Base-by-base conservation (phyloP, 1,284 basidiomycete species). In the Leccinum variabile region DNA sequence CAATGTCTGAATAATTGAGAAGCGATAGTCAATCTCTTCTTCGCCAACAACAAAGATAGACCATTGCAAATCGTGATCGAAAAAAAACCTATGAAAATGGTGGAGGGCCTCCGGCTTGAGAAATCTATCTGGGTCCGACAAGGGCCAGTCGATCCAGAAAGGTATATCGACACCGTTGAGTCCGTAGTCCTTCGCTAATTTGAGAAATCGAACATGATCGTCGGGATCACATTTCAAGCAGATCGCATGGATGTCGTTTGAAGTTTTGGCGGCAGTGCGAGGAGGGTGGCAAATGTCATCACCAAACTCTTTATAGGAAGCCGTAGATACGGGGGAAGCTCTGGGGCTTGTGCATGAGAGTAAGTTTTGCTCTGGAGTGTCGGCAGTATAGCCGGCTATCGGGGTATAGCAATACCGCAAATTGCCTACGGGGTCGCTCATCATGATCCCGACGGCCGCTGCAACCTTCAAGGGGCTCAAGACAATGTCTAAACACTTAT, bases 41-140 rank as follows among this genome's bases (percentile, higher is more conserved):
- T 33, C 9, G 30, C 44, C 32, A 3, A 58, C 13, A 35, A 35
- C 18, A 1, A n/a, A 5, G 5, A 58, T 49, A 7, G 32, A 58
- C 46, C 57, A 58, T 16, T 58, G 46, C 14, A 58, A 58, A 58
- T 58, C 33, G 2, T 53, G 52, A 16, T 53, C 52, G 16, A 53
- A 53, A n/a, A 32, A 32, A 53, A 53, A 53, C 14, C 41, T 14
- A 13, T 44, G 41, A n/a, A 44, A 44, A 44, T 44, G 41, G 9
- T 44, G 41, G 9, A 44, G 41, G n/a, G n/a, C 41, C n/a, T 44
- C 41, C n/a, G 41, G 41, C 9, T 44, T 44, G 41, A 44, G 41
- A n/a, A 44, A 44, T 44, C 41, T 44, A 7, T n/a, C 41, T 3
- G 41, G 41, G 9, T 44, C 41, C 41, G 41, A 44, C 41, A 44